These are phyloP conservation scores for Paraurostyla sp. DNA, from an alignment of 73 alveolate genomes.

Conservation along the genomic window DNA sequence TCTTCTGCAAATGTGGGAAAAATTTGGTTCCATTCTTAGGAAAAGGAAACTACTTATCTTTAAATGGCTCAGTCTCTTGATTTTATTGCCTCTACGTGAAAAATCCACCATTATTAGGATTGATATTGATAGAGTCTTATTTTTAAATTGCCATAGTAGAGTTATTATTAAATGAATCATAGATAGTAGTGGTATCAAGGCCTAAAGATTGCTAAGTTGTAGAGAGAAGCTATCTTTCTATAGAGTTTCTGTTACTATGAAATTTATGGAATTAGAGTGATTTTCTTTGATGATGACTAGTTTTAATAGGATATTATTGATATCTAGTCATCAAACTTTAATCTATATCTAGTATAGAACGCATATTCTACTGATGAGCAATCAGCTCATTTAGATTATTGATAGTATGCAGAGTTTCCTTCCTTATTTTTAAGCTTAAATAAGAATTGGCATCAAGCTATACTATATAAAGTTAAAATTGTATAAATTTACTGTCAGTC, in stretches of 20 bases:
- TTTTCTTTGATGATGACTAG: not conserved
- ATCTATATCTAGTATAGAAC: not conserved
- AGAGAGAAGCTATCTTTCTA: not conserved
- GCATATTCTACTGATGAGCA: not conserved
- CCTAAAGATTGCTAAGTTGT: not conserved
- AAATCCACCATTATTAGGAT: not conserved
- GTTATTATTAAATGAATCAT: not conserved
- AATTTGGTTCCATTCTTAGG: conserved; percentile 18
- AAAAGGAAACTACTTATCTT: conserved; percentile 23
- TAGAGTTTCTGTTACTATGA: not conserved
- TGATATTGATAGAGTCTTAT: not conserved
- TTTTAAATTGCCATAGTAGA: not conserved
- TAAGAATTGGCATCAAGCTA: not conserved
- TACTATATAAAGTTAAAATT: not conserved
- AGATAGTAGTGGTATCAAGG: not conserved
- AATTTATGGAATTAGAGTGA: not conserved
- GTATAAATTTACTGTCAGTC: conserved; percentile 24
- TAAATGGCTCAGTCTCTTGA: not conserved
- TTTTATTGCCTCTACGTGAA: too few species aligned
- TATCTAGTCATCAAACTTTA: not conserved
- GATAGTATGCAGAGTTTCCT: not conserved
- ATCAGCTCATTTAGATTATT: conserved; percentile 4
- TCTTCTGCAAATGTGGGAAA: conserved; percentile 17
- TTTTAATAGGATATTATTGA: not conserved
- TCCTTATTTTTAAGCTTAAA: not conserved